Conservation (phyloP, 805 yeast species). For the Kuraishia hungarica region DNA sequence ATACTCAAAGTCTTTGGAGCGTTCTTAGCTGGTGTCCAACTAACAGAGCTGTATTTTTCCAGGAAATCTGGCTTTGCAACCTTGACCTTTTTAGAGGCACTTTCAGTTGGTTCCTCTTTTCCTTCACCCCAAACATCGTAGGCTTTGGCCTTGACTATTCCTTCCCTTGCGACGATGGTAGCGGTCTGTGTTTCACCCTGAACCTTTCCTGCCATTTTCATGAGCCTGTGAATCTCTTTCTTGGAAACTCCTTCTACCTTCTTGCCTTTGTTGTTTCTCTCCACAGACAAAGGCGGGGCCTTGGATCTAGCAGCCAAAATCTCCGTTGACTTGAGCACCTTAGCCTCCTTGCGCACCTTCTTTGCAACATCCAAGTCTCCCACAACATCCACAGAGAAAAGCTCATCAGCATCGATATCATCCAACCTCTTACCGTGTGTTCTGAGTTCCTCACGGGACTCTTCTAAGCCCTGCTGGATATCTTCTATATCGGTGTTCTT, state of each 20-base stretch:
- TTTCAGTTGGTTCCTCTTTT: slow-evolving; percentile 12
- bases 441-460: slow-evolving; percentile 51
- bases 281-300: slow-evolving; percentile 49
- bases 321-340: slow-evolving; percentile 34
- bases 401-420: slow-evolving; percentile 33
- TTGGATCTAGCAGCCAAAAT: slow-evolving; percentile 74
- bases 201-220: slow-evolving; percentile 71
- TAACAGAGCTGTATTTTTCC: slow-evolving; percentile 16
- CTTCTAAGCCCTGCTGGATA: slow-evolving; percentile 62
- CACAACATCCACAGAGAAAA: slow-evolving; percentile 60
- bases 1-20: slow-evolving; percentile 47
- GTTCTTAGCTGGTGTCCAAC: slow-evolving; percentile 43
- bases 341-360: slow-evolving; percentile 29
- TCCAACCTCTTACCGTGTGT: slow-evolving; percentile 34
- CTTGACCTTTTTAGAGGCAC: slow-evolving; percentile 13
- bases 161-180: slow-evolving; percentile 55
- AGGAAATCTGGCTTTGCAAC: slow-evolving; percentile 36
- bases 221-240: slow-evolving; percentile 53
- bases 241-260: slow-evolving; percentile 55
- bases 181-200: slow-evolving; percentile 42
- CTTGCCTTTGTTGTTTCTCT: slow-evolving; percentile 27
- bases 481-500: slow-evolving; percentile 85
- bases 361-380: slow-evolving; percentile 40
- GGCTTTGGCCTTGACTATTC: slow-evolving; percentile 41
- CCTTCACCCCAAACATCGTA: slow-evolving; percentile 68